phyloP scores from a whole-genome alignment of 2,329 filamentous ascomycete genomes.

The Hypomyces rosellus region DNA sequence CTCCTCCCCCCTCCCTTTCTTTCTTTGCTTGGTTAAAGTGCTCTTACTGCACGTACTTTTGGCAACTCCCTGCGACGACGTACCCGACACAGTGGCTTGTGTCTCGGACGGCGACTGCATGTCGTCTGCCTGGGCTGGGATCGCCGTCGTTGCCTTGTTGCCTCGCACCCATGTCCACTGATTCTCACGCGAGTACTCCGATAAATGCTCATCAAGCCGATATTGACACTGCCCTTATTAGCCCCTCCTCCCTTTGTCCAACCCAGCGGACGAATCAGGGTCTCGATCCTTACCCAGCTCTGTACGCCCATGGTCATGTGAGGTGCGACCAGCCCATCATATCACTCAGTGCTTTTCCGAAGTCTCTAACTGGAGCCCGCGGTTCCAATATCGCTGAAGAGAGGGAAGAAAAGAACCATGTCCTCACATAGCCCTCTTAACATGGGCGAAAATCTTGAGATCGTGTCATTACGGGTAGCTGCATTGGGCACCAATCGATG shows the following conservation, averaged over 20 bases:
- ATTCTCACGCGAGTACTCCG: background rate
- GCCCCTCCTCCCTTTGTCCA: background rate
- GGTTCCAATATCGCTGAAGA: background rate
- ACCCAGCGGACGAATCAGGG: conserved; percentile 3
- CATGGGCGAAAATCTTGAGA: conserved; percentile 3
- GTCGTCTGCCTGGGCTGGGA: conserved; percentile 2
- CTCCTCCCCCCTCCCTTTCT: background rate
- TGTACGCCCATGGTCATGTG: conserved; percentile 6
- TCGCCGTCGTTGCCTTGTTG: background rate
- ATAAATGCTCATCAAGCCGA: background rate
- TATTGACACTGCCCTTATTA: background rate
- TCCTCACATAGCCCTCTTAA: background rate
- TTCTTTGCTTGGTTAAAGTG: background rate
- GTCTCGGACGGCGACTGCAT: conserved; percentile 1
- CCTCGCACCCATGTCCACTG: background rate
- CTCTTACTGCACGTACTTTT: background rate
- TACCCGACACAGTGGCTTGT: conserved; percentile 10
- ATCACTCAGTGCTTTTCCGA: background rate
- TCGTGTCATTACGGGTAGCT: conserved; percentile 8
- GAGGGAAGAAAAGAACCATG: background rate
- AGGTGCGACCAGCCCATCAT: background rate
- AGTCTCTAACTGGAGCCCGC: background rate
- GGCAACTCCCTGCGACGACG: conserved; percentile 1
- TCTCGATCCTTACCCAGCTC: conserved; percentile 1
- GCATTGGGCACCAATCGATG: conserved; percentile 12